Percentiles rank a stretch among this genome's conserved stretches.
Conservation (phyloP, 2,329 filamentous ascomycete genomes). For the Laburnicola sp. region DNA sequence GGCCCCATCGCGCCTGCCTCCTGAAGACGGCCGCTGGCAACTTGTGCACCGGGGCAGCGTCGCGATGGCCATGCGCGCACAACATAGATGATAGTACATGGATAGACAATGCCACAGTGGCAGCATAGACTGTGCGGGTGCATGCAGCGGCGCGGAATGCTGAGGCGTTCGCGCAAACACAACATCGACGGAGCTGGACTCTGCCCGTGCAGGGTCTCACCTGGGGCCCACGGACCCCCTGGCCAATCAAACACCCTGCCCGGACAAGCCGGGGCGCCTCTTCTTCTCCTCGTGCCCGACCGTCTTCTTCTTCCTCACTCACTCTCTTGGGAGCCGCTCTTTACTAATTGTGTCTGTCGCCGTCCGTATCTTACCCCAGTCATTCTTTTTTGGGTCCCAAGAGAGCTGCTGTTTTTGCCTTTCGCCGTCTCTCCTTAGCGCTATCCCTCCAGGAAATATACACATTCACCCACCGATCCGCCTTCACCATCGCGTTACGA, state of each 20-base stretch:
- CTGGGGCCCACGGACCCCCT: slow-evolving; percentile 1
- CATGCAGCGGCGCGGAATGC: slow-evolving; percentile 1
- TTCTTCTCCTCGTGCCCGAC: slow-evolving; percentile 39
- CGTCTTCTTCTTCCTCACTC: slow-evolving; percentile 30
- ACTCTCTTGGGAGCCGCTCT: slow-evolving; percentile 39
- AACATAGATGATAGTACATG: no score
- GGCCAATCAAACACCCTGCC: slow-evolving; percentile 23
- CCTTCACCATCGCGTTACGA: slow-evolving; percentile 30
- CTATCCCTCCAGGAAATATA: slow-evolving; percentile 12
- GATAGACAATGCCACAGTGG: no score
- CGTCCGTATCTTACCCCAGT: slow-evolving; percentile 44
- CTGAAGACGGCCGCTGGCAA: neutral
- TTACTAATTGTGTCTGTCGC: slow-evolving; percentile 33
- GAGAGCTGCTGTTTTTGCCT: slow-evolving; percentile 24
- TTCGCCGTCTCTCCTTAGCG: slow-evolving; percentile 19
- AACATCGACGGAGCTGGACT: slow-evolving; percentile 3
- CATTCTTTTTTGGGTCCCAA: slow-evolving; percentile 42
- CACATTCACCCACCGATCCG: slow-evolving; percentile 9
- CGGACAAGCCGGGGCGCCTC: slow-evolving; percentile 25
- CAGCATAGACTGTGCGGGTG: neutral
- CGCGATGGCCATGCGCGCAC: no score
- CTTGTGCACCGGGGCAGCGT: no score
- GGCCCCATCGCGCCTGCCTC: neutral
- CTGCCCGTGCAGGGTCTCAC: slow-evolving; percentile 9
- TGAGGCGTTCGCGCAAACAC: neutral